Conservation (phyloP, 1,284 basidiomycete species). For the Pseudozyma thailandica region DNA sequence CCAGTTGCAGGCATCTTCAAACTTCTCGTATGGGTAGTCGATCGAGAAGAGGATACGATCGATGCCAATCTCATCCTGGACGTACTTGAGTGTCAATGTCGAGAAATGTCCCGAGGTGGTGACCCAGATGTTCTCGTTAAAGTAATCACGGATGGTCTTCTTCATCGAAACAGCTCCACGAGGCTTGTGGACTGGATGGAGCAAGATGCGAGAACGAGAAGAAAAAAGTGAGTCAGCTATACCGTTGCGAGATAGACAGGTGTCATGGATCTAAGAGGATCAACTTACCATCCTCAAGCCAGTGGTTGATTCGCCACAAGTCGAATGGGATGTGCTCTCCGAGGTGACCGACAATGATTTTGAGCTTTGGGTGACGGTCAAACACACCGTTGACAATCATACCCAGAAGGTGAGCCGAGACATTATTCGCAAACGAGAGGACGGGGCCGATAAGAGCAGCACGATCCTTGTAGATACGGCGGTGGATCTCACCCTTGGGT, state of each 20-base stretch:
- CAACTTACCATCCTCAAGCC: conserved; percentile 62
- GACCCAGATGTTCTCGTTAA: conserved; percentile 64
- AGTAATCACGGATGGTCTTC: conserved; percentile 55
- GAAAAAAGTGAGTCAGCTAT: neutral
- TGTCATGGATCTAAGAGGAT: neutral
- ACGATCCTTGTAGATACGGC: conserved; percentile 64
- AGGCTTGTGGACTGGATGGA: conserved; percentile 51
- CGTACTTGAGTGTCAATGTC: conserved; percentile 56
- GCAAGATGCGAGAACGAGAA: neutral
- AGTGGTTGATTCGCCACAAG: conserved; percentile 68
- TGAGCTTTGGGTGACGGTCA: conserved; percentile 68
- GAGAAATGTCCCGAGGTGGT: conserved; percentile 61
- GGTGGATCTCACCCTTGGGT: conserved; percentile 63
- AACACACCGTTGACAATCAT: conserved; percentile 68
- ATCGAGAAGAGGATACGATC: conserved; percentile 68
- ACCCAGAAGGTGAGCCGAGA: conserved; percentile 65
- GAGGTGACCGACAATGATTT: conserved; percentile 68
- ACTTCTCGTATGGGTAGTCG: conserved; percentile 68
- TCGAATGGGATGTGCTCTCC: conserved; percentile 68
- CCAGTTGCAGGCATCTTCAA: conserved; percentile 66
- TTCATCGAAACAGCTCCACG: conserved; percentile 53
- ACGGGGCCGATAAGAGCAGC: conserved; percentile 66
- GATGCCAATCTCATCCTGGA: conserved; percentile 58
- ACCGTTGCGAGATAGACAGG: neutral
- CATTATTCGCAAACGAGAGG: conserved; percentile 66